Percentiles rank a stretch among this genome's conserved stretches.
These are phyloP conservation scores for Bipolaris victoriae DNA, from an alignment of 2,329 filamentous ascomycete genomes.

Conservation along the genomic window DNA sequence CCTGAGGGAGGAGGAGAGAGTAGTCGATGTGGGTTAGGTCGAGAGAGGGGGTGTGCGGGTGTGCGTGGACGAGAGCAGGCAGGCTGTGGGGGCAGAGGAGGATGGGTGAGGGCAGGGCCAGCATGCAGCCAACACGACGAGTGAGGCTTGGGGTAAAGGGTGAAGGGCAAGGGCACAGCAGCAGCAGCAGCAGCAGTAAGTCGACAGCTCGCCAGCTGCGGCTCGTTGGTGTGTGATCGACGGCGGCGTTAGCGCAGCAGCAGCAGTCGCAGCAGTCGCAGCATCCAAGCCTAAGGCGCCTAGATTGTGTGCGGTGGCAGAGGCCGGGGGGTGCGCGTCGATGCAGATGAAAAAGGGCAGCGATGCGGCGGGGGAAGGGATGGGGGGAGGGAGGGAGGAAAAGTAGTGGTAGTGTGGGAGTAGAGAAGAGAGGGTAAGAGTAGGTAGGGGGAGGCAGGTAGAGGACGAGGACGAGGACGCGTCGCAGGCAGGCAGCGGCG, in stretches of 20 bases:
- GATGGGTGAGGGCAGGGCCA: slow-evolving; percentile 5
- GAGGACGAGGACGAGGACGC: background rate
- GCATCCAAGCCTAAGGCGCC: slow-evolving; percentile 12
- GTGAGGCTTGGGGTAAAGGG: slow-evolving; percentile 16
- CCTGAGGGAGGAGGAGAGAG: slow-evolving; percentile 1
- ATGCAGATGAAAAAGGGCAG: background rate
- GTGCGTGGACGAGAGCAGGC: slow-evolving; percentile 5
- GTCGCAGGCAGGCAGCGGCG: background rate
- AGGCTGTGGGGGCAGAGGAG: slow-evolving; percentile 1
- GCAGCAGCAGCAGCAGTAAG: background rate
- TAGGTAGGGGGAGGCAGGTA: no score
- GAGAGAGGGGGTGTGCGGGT: background rate
- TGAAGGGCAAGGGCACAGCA: slow-evolving; percentile 1
- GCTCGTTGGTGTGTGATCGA: slow-evolving; percentile 20
- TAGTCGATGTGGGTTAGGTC: background rate
- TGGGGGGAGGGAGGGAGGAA: background rate
- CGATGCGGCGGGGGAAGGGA: background rate
- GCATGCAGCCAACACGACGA: slow-evolving; percentile 14
- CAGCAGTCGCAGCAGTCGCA: slow-evolving; percentile 8
- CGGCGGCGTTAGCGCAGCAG: slow-evolving; percentile 16
- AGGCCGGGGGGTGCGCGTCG: background rate
- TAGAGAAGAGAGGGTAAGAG: background rate
- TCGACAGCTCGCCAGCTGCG: slow-evolving; percentile 16
- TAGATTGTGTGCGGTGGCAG: slow-evolving; percentile 10
- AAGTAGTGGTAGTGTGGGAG: background rate